phyloP scores from a whole-genome alignment of 352 stramenopile species.

The Phytopythium montanum region DNA sequence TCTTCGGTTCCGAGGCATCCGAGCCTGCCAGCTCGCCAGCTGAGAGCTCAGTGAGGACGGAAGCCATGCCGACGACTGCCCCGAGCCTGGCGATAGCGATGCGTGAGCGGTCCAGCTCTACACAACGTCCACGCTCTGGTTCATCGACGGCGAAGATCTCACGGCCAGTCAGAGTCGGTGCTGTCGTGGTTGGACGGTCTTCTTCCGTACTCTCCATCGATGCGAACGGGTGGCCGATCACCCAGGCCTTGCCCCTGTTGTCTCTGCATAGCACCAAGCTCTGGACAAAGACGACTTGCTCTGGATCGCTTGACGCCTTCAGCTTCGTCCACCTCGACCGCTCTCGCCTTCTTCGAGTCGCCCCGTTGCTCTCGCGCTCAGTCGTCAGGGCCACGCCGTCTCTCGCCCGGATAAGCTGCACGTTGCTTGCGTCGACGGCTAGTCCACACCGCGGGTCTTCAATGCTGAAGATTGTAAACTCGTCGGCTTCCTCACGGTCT shows the following conservation, averaged over 20 bases:
- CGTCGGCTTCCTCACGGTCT: background rate
- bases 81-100: background rate
- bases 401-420: conserved; percentile 1
- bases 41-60: background rate
- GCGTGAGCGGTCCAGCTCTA: background rate
- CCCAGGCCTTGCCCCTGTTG: conserved; percentile 12
- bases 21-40: background rate
- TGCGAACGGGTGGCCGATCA: conserved; percentile 10
- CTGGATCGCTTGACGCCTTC: background rate
- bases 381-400: conserved; percentile 1
- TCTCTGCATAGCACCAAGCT: conserved; percentile 11
- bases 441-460: conserved; percentile 13
- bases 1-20: background rate
- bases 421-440: background rate
- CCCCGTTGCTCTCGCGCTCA: background rate
- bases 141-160: background rate
- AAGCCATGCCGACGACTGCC: background rate
- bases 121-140: background rate
- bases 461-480: conserved; percentile 12
- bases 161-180: background rate
- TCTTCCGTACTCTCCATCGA: background rate
- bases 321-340: background rate
- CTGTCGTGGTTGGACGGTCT: background rate
- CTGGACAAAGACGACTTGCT: conserved; percentile 8
- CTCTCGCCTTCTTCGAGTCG: background rate